These are phyloP conservation scores for Apium graveolens DNA, from an alignment of 129 eudicot genomes.

Conservation along the genomic window DNA sequence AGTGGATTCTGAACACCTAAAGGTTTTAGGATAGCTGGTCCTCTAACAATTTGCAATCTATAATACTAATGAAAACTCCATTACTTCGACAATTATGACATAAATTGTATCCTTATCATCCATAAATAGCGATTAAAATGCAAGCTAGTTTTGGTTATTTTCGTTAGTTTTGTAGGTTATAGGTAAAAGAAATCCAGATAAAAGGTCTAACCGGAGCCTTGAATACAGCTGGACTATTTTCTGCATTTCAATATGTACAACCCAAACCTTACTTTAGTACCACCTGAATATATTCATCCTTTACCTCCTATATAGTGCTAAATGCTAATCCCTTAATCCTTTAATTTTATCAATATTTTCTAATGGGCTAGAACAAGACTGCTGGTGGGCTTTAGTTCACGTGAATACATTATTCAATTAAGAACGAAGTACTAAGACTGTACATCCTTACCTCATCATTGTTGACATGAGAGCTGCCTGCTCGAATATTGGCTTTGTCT, in stretches of 20 bases:
- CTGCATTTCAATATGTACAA: neutral
- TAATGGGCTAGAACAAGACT: neutral
- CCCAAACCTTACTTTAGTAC: neutral
- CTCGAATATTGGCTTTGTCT: constrained; percentile 33
- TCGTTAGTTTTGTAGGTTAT: neutral
- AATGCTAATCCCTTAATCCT: neutral
- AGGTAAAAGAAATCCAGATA: neutral
- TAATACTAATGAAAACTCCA: neutral
- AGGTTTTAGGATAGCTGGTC: neutral
- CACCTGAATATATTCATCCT: neutral
- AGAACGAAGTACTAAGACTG: neutral
- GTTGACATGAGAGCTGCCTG: constrained; percentile 18
- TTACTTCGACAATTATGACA: neutral
- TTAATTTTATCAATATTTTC: neutral
- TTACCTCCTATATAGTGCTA: neutral
- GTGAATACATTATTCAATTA: neutral
- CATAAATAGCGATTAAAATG: neutral
- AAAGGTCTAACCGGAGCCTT: neutral
- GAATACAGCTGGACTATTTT: neutral
- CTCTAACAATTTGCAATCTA: neutral
- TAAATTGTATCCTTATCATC: neutral
- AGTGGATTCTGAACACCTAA: neutral
- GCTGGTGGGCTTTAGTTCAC: neutral
- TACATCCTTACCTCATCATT: constrained; percentile 24
- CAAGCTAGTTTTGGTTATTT: neutral